These are phyloP conservation scores for Colletotrichum lupini DNA, from an alignment of 2,329 filamentous ascomycete genomes.

Conservation along the genomic window DNA sequence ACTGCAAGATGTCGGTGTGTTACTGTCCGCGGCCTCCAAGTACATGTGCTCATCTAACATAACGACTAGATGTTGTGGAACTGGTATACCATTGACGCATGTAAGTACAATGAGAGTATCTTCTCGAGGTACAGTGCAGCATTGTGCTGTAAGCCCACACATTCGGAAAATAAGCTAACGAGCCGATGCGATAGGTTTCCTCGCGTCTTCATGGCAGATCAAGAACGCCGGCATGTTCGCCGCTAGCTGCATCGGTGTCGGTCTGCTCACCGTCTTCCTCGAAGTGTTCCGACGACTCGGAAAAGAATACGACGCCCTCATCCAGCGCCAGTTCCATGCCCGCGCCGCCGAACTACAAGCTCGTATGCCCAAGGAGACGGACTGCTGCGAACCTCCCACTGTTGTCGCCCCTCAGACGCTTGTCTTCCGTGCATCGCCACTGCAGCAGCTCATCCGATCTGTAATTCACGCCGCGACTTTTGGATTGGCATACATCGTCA, in stretches of 20 bases:
- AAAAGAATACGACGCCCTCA: conserved; percentile 54
- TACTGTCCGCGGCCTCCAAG: background rate
- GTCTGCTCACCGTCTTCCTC: conserved; percentile 52
- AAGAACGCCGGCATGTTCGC: conserved; percentile 53
- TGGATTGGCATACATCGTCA: conserved; percentile 55
- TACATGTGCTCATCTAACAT: background rate
- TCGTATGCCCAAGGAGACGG: conserved; percentile 21
- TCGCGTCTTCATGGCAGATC: conserved; percentile 53
- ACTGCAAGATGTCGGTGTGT: conserved; percentile 47
- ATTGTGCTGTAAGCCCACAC: background rate
- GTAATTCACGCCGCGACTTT: conserved; percentile 53
- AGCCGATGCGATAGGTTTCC: conserved; percentile 44
- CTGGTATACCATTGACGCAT: conserved; percentile 54
- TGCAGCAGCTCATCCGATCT: conserved; percentile 53
- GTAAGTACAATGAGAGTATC: conserved; percentile 38
- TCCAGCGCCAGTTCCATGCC: conserved; percentile 51
- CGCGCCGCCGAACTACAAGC: conserved; percentile 44
- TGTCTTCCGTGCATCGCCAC: conserved; percentile 51
- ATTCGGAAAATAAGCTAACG: background rate
- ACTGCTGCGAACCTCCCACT: conserved; percentile 33
- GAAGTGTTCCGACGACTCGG: conserved; percentile 53
- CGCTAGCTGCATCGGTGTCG: conserved; percentile 55
- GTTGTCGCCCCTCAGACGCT: conserved; percentile 37
- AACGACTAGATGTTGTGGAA: conserved; percentile 57
- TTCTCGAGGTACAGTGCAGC: background rate